phyloP scores from a whole-genome alignment of 208 protist species.

The Angomonas ambiguus region DNA sequence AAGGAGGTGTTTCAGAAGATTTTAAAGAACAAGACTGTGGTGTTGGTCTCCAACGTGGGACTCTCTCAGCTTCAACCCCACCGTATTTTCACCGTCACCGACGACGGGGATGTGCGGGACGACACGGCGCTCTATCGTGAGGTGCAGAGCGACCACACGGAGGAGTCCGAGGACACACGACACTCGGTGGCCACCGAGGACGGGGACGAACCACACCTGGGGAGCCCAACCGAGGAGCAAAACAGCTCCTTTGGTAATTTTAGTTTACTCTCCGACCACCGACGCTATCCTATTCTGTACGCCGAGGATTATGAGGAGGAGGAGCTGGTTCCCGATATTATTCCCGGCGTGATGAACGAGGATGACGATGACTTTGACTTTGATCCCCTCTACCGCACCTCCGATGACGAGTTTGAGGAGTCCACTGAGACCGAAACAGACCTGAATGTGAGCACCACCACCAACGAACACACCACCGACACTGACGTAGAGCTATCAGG shows the following conservation, averaged over 20 bases:
- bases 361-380: constrained; percentile 1
- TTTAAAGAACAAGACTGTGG: constrained; percentile 70
- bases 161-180: constrained; percentile 13
- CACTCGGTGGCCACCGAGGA: constrained; percentile 12
- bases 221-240: neutral
- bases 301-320: constrained; percentile 57
- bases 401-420: constrained; percentile 19
- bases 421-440: constrained; percentile 5
- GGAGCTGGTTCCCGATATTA: constrained; percentile 19
- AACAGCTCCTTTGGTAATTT: neutral
- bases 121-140: constrained; percentile 43
- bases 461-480: constrained; percentile 11
- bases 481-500: constrained; percentile 11
- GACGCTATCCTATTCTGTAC: constrained; percentile 30
- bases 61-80: constrained; percentile 44
- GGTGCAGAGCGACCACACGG: constrained; percentile 10
- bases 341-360: constrained; percentile 7
- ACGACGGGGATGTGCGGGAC: constrained; percentile 35
- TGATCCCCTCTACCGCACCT: neutral
- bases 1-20: constrained; percentile 60
- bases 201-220: neutral
- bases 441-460: constrained; percentile 9
- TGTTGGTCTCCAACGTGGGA: constrained; percentile 67
- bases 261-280: neutral
- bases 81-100: constrained; percentile 54